phyloP scores from a whole-genome alignment of 2,329 filamentous ascomycete species.

The Trichoderma oligosporum region DNA sequence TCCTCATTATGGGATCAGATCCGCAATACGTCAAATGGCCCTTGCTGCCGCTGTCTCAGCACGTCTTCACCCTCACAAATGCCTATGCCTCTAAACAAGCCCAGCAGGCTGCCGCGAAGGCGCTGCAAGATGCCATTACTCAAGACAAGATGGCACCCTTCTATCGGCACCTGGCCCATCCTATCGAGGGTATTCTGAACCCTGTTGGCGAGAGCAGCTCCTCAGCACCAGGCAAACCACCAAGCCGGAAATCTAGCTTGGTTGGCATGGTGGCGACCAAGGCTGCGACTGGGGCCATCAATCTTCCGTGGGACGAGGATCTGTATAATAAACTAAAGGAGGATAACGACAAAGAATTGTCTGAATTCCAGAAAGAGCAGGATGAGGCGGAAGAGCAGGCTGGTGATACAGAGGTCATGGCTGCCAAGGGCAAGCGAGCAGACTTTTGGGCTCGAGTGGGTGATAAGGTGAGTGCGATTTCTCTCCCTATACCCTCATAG shows the following conservation, averaged over 20 bases:
- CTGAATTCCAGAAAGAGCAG: slow-evolving; percentile 76
- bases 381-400: slow-evolving; percentile 95
- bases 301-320: slow-evolving; percentile 85
- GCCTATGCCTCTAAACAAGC: slow-evolving; percentile 62
- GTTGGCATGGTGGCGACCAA: slow-evolving; percentile 73
- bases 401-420: slow-evolving; percentile 91
- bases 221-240: slow-evolving; percentile 52
- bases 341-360: slow-evolving; percentile 75
- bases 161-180: slow-evolving; percentile 80
- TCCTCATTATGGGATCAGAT: slow-evolving; percentile 66
- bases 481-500: too few species aligned
- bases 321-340: slow-evolving; percentile 74
- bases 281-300: slow-evolving; percentile 59
- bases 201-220: slow-evolving; percentile 60
- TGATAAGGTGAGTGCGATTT: slow-evolving; percentile 72
- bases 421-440: slow-evolving; percentile 87
- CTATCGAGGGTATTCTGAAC: slow-evolving; percentile 78
- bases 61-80: slow-evolving; percentile 84
- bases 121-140: slow-evolving; percentile 75
- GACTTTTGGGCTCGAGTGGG: slow-evolving; percentile 95
- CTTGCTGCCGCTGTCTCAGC: slow-evolving; percentile 74
- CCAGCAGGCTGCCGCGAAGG: slow-evolving; percentile 69
- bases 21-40: slow-evolving; percentile 84
- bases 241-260: slow-evolving; percentile 64
- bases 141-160: slow-evolving; percentile 85